phyloP scores from a whole-genome alignment of 2,329 filamentous ascomycete species.

The Aspergillus pseudotamarii region DNA sequence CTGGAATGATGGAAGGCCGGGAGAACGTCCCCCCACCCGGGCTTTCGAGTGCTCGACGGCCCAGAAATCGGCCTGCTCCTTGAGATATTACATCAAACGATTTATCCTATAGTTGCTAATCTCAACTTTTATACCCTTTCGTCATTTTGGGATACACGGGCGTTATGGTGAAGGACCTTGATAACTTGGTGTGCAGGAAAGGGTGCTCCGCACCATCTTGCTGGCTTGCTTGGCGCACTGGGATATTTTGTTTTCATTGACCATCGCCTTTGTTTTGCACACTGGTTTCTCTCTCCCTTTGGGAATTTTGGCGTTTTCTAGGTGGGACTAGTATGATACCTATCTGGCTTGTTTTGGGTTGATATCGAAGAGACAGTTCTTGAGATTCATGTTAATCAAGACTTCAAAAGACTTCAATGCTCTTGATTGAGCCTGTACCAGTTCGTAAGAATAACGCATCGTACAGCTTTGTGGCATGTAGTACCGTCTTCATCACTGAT shows the following conservation, averaged over 20 bases:
- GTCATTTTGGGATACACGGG: background rate
- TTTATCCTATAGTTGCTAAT: background rate
- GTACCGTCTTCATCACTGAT: too few species aligned
- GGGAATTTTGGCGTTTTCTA: background rate
- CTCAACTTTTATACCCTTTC: background rate
- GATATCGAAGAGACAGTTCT: background rate
- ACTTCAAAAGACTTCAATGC: background rate
- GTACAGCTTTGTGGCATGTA: background rate
- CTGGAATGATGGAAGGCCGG: slow-evolving; percentile 47
- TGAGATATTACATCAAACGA: slow-evolving; percentile 10
- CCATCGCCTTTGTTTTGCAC: background rate
- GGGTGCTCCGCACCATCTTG: background rate
- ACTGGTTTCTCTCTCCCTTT: background rate
- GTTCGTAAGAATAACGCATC: background rate
- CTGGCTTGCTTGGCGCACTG: background rate
- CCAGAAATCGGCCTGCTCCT: slow-evolving; percentile 34
- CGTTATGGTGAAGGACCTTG: background rate
- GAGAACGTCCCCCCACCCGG: slow-evolving; percentile 45
- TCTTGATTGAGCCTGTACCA: background rate
- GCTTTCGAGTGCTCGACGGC: slow-evolving; percentile 30
- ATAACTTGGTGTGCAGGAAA: background rate
- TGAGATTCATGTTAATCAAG: background rate
- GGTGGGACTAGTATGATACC: background rate
- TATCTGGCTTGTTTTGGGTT: background rate
- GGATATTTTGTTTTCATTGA: background rate